These are phyloP conservation scores for Colletotrichum sp. DNA, from an alignment of 2,329 filamentous ascomycete species.

Conservation along the genomic window DNA sequence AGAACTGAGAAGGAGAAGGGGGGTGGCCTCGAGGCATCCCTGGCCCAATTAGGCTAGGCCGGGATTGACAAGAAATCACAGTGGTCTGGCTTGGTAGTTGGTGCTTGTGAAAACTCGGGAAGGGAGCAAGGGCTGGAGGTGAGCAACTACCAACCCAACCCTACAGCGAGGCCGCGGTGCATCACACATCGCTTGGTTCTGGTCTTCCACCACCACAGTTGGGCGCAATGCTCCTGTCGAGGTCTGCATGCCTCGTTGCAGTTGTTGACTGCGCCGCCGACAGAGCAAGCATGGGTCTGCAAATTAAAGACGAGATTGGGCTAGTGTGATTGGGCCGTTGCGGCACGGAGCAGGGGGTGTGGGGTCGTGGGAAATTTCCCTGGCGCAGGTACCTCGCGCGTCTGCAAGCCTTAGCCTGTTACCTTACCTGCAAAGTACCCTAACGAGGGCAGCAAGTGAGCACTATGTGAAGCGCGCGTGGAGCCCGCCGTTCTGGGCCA, in stretches of 20 bases:
- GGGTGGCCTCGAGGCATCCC: neutral
- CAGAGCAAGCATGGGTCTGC: slow-evolving; percentile 5
- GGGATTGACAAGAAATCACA: neutral
- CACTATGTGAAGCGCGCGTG: slow-evolving; percentile 1
- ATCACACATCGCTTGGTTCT: neutral
- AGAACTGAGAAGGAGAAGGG: neutral
- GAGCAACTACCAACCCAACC: neutral
- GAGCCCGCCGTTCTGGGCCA: neutral
- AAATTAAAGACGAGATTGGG: slow-evolving; percentile 17
- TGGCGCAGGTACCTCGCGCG: slow-evolving; percentile 9
- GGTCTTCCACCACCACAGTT: neutral
- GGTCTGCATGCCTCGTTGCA: slow-evolving; percentile 13
- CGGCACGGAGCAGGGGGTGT: neutral
- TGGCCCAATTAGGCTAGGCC: neutral
- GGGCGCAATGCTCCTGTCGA: slow-evolving; percentile 9
- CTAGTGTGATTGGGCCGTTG: neutral
- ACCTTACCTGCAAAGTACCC: neutral
- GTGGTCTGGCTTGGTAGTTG: neutral
- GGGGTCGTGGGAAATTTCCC: slow-evolving; percentile 2
- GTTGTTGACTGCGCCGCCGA: slow-evolving; percentile 17
- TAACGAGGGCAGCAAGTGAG: neutral
- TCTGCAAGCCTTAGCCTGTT: neutral
- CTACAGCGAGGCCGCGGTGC: neutral
- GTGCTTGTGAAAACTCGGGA: neutral
- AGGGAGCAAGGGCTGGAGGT: neutral